Conservation (phyloP, 2,329 filamentous ascomycete genomes). For the Cladophialophora bantiana region DNA sequence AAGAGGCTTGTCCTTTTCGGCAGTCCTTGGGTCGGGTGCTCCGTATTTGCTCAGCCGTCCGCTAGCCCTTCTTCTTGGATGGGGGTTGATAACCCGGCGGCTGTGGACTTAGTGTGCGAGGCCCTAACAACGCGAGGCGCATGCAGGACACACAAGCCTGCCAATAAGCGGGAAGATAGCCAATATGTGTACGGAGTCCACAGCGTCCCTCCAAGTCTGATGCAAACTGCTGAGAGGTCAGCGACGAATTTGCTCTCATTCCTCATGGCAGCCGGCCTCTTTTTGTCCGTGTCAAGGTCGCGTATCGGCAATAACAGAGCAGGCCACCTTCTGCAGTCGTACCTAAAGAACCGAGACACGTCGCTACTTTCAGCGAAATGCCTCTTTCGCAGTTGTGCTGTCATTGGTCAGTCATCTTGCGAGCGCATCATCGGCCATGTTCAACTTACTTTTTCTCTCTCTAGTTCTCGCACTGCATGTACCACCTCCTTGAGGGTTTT, state of each 20-base stretch:
- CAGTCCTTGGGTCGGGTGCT: slow-evolving; percentile 13
- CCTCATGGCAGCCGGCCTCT: not conserved
- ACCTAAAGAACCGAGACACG: not conserved
- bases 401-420: slow-evolving; percentile 22
- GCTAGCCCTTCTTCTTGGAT: slow-evolving; percentile 20
- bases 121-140: slow-evolving; percentile 9
- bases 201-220: slow-evolving; percentile 5
- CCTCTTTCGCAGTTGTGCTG: slow-evolving; percentile 7
- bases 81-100: not conserved
- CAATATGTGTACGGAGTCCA: slow-evolving; percentile 10
- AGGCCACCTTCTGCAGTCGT: not conserved
- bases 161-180: slow-evolving; percentile 26
- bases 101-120: slow-evolving; percentile 13
- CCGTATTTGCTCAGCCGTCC: slow-evolving; percentile 20
- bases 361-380: not conserved
- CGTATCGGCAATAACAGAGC: not conserved
- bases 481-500: not conserved
- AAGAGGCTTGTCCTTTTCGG: slow-evolving; percentile 18
- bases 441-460: slow-evolving; percentile 7
- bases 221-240: slow-evolving; percentile 22
- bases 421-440: not conserved
- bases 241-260: slow-evolving; percentile 5
- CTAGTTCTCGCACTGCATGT: not conserved
- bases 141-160: slow-evolving; percentile 17
- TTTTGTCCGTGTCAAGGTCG: not conserved